Base-by-base conservation (phyloP, 441 rosid genomes). In the Adansonia madagascariensis region DNA sequence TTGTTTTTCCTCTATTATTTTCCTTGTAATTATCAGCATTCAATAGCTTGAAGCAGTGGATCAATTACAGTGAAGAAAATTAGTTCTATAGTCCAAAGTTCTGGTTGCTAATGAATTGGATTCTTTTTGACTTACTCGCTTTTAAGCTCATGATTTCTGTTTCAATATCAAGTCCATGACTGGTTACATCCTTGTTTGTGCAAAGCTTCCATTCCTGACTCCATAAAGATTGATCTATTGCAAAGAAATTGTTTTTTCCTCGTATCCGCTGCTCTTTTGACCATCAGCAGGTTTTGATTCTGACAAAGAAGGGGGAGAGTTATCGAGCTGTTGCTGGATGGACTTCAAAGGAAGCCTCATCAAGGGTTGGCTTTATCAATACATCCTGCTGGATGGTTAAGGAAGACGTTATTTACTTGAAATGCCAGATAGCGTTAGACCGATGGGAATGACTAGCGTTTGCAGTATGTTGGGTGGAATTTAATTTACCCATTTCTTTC, bases 221-320 rank as follows among this genome's bases (percentile, higher is more conserved):
- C 87, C 6, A 52, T 90, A 59, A 88, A 90, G 79, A 89, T 90
- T 0, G 93, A 90, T 76, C 82, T 88, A 15, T 79, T 88, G 84
- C 91, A 87, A 81, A 85, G 86, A 76, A 87, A 88, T 52, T 86
- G 82, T 8, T 41, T 86, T 14, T 90, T 88, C 75, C 89, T 88
- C 39, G 75, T 76, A 35, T 86, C 89, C 27, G 76, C 87, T 57
- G 82, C 87, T 76, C 82, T 86, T 68, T 88, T 35, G 79, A 64
- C 61, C 10, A 4, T 71, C 63, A 49, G 69, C 55, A 8, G 12
- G 24, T 50, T 63, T 39, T 52, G 55, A 20, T 2, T 20, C 4
- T 31, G 52, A 31, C 62, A 57, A 55, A 82, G 55, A 53, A 22
- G 78, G 53, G 14, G 11, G 39, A 64, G 50, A 72, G 15, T 46